Evolutionary conservation across 306 rosid genomes (phyloP).

Genomic region (Vachellia pachyceras): DNA sequence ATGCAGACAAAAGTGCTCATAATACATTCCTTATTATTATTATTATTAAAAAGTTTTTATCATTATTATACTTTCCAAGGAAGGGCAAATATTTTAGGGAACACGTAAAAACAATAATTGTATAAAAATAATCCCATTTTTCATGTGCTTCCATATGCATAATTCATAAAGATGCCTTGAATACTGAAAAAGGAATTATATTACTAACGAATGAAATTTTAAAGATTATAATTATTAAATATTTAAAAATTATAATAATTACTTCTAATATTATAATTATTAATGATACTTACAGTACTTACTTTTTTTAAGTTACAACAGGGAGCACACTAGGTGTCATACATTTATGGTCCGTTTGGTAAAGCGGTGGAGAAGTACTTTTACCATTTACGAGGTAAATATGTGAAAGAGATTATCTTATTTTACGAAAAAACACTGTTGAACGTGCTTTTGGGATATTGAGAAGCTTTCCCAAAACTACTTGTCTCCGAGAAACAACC

Average conservation of each 20-base stretch:
- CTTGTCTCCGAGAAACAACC: no score
- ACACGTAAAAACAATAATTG: constrained; percentile 6
- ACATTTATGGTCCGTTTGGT: no score
- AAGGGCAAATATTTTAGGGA: constrained; percentile 40
- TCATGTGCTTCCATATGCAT: constrained; percentile 55
- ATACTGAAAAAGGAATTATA: neutral
- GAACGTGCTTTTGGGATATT: no score
- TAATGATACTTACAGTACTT: neutral
- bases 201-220: neutral
- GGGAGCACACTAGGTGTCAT: no score
- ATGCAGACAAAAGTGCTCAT: constrained; percentile 67
- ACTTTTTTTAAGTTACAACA: no score
- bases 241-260: no score
- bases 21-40: constrained; percentile 39
- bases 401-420: no score
- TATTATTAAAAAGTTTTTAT: constrained; percentile 58
- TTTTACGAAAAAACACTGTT: no score
- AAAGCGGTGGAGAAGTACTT: no score
- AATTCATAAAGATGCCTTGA: constrained; percentile 58
- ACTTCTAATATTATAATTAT: neutral
- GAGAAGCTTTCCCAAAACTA: no score
- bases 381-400: no score
- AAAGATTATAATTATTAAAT: neutral
- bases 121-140: constrained; percentile 43
- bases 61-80: constrained; percentile 59